A percentile compares a stretch with the other conserved stretches of the same genome.
phyloP scores from a whole-genome alignment of 1,284 basidiomycete genomes.

The Macrocystidia cucumis region DNA sequence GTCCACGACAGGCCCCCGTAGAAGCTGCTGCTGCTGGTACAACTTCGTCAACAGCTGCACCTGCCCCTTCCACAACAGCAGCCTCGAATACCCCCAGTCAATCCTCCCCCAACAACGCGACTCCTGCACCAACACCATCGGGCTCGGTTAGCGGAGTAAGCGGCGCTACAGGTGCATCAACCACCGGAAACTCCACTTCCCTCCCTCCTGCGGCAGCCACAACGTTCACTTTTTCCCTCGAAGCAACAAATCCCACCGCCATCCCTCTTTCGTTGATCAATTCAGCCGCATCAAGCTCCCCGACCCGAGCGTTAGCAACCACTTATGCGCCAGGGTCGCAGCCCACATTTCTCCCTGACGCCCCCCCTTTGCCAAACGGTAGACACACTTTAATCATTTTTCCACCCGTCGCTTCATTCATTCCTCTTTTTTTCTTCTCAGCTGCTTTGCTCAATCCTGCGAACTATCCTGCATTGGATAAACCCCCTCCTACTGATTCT shows the following conservation, averaged over 20 bases:
- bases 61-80: constrained; percentile 8
- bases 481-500: constrained; percentile 58
- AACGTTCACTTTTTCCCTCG: constrained; percentile 30
- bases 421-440: constrained; percentile 15
- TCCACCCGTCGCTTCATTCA: constrained; percentile 1
- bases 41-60: constrained; percentile 1
- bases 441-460: constrained; percentile 31
- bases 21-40: constrained; percentile 1
- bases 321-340: constrained; percentile 26
- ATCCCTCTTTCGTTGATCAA: constrained; percentile 15
- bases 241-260: constrained; percentile 41
- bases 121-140: too few species aligned
- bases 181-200: constrained; percentile 1
- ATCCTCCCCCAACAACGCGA: too few species aligned
- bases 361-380: constrained; percentile 35
- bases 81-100: constrained; percentile 7
- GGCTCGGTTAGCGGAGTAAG: too few species aligned
- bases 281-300: constrained; percentile 10
- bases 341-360: constrained; percentile 28
- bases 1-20: constrained; percentile 14
- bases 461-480: constrained; percentile 70
- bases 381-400: constrained; percentile 12
- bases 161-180: too few species aligned
- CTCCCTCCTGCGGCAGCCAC: constrained; percentile 9
- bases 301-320: constrained; percentile 17